Evolutionary conservation across 2,329 filamentous ascomycete genomes (phyloP), one percentile per base, ranked within the genome.

Genomic region (Drechslerella dactyloides): DNA sequence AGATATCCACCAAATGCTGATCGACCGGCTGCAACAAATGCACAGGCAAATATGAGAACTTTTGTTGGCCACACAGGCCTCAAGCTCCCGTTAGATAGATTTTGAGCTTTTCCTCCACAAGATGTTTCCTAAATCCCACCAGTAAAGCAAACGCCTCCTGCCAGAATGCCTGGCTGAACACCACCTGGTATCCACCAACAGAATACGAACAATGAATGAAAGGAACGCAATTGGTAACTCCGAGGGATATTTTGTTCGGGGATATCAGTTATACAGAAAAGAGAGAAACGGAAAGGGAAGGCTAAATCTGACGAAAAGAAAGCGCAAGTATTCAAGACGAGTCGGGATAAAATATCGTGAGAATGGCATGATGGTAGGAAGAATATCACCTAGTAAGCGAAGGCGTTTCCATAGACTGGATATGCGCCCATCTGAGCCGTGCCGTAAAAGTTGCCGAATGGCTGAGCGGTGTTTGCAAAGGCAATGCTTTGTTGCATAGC

Each of bases 131-230:
- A 62, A 46, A 44, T 15, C 17, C 13, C 37, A 13, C 37, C 30
- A n/a, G 21, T 53, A 15, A 69, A 27, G 53, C 44, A 37, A 69
- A 69, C 57, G 58, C 58, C 65, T 58, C 58, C 58, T 52, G 30
- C 48, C 44, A 50, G 61, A 62, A 69, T 69, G 65, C 65, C 65
- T 57, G 52, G 62, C 57, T 63, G 65, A 69, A 69, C 65, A 69
- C 65, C 65, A 30, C 65, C 65, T 63, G 65, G 65, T 69, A 69
- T 69, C 65, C 65, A 62, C 54, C 51, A 69, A 62, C 42, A 48
- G 58, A 27, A 53, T 46, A 59, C 56, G 27, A 54, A 50, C 42
- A 69, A 61, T 35, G 52, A 69, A 57, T 46, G 57, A 63, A 69
- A 53, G 37, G 50, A 27, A 52, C 56, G 61, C 33, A 63, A 69